Evolutionary conservation across 208 protist species (phyloP).

Genomic region (Acanthamoeba castellanii): DNA sequence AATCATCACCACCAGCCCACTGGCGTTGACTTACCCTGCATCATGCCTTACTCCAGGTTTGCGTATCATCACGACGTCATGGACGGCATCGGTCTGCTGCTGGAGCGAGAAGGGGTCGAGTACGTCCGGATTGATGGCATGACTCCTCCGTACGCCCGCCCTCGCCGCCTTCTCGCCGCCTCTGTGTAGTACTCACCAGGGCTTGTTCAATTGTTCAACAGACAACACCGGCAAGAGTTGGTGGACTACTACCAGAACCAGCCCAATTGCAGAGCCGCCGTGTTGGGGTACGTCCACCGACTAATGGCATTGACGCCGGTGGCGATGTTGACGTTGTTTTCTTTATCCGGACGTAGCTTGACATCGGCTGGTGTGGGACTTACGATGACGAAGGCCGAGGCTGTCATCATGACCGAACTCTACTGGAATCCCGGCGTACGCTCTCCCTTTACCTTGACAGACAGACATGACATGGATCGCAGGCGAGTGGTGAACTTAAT

Average conservation of each 20-base stretch:
- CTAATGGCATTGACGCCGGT: background rate
- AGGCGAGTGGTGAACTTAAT: background rate
- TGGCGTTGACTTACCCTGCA: background rate
- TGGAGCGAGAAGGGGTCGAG: slow-evolving; percentile 51
- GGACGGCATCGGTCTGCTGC: slow-evolving; percentile 76
- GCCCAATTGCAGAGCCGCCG: slow-evolving; percentile 72
- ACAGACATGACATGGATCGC: background rate
- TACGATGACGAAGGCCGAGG: slow-evolving; percentile 95
- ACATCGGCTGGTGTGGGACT: slow-evolving; percentile 95
- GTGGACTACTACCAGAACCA: slow-evolving; percentile 82
- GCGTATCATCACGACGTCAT: slow-evolving; percentile 84
- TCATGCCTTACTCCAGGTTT: slow-evolving; percentile 59
- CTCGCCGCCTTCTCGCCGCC: background rate
- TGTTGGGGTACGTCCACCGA: slow-evolving; percentile 64
- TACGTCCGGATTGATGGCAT: slow-evolving; percentile 79
- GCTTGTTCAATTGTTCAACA: background rate
- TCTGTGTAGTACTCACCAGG: background rate
- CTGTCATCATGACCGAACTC: slow-evolving; percentile 97
- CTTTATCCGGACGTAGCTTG: slow-evolving; percentile 64
- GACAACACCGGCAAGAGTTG: slow-evolving; percentile 70
- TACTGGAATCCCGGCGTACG: slow-evolving; percentile 96
- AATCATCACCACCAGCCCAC: background rate
- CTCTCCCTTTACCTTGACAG: background rate
- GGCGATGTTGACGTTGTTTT: too few species aligned
- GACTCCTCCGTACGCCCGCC: slow-evolving; percentile 11